These are phyloP conservation scores for Leccinellum albellum DNA, from an alignment of 768 basidiomycete genomes.

Conservation along the genomic window DNA sequence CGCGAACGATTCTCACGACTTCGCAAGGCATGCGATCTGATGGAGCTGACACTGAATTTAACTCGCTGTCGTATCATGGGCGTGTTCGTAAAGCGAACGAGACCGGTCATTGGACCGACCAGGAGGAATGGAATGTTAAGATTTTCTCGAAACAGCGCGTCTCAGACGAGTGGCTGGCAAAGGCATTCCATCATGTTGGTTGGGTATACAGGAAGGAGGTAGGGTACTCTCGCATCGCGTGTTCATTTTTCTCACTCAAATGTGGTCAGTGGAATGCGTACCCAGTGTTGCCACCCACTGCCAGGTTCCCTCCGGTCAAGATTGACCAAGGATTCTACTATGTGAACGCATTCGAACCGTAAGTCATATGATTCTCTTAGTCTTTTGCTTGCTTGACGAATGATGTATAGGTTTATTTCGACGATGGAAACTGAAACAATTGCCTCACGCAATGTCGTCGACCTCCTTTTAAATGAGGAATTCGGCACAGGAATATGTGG, in stretches of 20 bases:
- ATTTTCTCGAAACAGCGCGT: constrained; percentile 73
- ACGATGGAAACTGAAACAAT: constrained; percentile 95
- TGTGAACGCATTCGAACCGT: constrained; percentile 90
- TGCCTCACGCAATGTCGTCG: constrained; percentile 78
- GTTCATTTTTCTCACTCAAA: constrained; percentile 4
- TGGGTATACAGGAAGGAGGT: constrained; percentile 86
- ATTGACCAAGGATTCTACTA: constrained; percentile 82
- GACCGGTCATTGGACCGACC: constrained; percentile 19
- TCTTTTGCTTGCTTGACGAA: neutral
- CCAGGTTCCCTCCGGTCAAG: constrained; percentile 70
- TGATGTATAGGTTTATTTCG: constrained; percentile 59
- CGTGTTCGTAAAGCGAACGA: constrained; percentile 34
- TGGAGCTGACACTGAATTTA: constrained; percentile 71
- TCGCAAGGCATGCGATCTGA: constrained; percentile 54
- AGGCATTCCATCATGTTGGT: constrained; percentile 65
- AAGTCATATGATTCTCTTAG: constrained; percentile 30
- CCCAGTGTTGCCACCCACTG: constrained; percentile 65
- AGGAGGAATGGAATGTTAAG: constrained; percentile 70
- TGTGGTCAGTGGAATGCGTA: constrained; percentile 73
- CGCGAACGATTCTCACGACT: constrained; percentile 71
- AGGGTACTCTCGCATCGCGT: constrained; percentile 5
- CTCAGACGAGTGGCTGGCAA: constrained; percentile 65
- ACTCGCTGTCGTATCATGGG: constrained; percentile 81
- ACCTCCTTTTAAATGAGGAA: constrained; percentile 69
- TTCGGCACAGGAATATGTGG: constrained; percentile 72